Percentiles rank a stretch among this genome's conserved stretches.
These are phyloP conservation scores for Coniochaeta prunicola DNA, from an alignment of 2,329 filamentous ascomycete species.

Conservation along the genomic window DNA sequence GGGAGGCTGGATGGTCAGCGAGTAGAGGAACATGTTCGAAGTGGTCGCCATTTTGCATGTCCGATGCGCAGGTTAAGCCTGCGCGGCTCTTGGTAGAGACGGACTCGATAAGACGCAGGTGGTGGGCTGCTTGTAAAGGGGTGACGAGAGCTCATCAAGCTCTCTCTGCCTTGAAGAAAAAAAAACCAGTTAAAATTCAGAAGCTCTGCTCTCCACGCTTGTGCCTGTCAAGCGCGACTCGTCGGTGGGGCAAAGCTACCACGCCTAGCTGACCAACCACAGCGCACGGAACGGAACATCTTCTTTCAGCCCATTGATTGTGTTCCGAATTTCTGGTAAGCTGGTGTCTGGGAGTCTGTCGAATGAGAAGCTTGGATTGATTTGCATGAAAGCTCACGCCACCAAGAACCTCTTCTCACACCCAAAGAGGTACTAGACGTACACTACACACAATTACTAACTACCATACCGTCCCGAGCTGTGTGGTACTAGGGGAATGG, in stretches of 20 bases:
- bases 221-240: neutral
- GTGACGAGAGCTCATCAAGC: conserved; percentile 1
- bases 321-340: neutral
- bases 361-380: neutral
- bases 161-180: conserved; percentile 6
- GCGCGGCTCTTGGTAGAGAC: conserved; percentile 29
- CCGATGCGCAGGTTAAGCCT: conserved; percentile 39
- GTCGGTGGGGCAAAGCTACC: neutral
- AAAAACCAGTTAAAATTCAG: conserved; percentile 13
- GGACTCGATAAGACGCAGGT: conserved; percentile 4
- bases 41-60: conserved; percentile 79
- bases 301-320: neutral
- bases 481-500: too few relatives aligned
- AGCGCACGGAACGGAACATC: conserved; percentile 1
- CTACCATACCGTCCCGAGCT: too few relatives aligned
- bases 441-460: neutral
- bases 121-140: conserved; percentile 2
- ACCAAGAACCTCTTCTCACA: neutral
- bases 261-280: conserved; percentile 5
- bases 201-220: neutral
- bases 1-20: conserved; percentile 87
- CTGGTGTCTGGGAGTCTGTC: neutral
- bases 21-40: conserved; percentile 98
- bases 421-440: neutral
- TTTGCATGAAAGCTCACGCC: neutral